Evolutionary conservation across 2,329 filamentous ascomycete genomes (phyloP).

Genomic region (Talaromyces sp.): DNA sequence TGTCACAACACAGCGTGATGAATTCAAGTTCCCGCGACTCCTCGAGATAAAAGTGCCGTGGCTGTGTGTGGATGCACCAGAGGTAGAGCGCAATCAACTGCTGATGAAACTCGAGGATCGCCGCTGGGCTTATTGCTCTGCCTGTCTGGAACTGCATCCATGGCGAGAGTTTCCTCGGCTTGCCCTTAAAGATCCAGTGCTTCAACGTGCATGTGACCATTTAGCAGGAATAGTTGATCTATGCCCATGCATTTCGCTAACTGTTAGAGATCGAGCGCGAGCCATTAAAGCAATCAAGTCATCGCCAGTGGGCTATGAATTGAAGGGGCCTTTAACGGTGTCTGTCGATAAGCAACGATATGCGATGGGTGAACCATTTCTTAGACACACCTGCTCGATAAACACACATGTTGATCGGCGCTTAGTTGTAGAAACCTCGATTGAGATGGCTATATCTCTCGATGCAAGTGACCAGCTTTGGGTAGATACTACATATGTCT

Average conservation of each 20-base stretch:
- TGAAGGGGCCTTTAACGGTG: neutral
- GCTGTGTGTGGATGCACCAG: neutral
- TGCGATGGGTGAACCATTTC: neutral
- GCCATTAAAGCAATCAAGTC: neutral
- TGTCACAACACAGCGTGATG: neutral
- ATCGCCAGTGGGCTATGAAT: neutral
- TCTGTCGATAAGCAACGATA: neutral
- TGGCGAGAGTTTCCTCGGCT: neutral
- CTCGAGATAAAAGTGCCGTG: neutral
- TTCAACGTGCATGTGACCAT: neutral
- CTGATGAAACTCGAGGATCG: neutral
- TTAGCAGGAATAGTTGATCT: neutral
- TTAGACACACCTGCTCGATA: neutral
- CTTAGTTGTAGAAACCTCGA: neutral
- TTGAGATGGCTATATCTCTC: neutral
- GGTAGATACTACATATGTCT: neutral
- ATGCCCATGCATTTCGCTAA: neutral
- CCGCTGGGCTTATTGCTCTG: neutral
- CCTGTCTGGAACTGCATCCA: neutral
- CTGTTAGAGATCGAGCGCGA: neutral
- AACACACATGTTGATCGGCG: neutral
- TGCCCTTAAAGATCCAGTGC: neutral
- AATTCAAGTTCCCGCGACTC: constrained; percentile 3
- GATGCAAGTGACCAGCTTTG: neutral
- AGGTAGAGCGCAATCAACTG: neutral